A percentile compares a stretch with the other conserved stretches of the same genome.
Conservation (phyloP, 2,329 filamentous ascomycete species). For the Aspergillus spinulosporus region DNA sequence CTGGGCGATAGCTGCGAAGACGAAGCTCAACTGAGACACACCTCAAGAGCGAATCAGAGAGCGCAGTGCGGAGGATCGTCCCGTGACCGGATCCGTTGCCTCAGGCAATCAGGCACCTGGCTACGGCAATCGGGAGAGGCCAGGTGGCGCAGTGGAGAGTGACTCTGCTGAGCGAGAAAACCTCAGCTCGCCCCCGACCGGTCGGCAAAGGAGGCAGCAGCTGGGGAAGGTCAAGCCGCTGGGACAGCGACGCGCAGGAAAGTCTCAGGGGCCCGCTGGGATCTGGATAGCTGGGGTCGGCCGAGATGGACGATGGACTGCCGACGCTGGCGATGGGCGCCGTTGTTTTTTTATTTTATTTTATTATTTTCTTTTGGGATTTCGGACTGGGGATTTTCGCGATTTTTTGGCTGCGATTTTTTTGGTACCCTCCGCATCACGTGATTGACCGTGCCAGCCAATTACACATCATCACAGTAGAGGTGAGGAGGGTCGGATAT, state of each 20-base stretch:
- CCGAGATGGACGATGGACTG: constrained; percentile 20
- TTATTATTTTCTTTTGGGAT: constrained; percentile 21
- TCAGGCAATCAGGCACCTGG: constrained; percentile 9
- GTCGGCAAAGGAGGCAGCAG: constrained; percentile 14
- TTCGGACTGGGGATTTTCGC: constrained; percentile 23
- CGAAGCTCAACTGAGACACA: not conserved
- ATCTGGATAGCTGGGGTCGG: constrained; percentile 16
- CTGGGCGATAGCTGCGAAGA: constrained; percentile 8
- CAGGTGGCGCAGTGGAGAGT: constrained; percentile 15
- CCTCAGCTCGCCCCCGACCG: constrained; percentile 18
- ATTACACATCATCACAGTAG: too few relatives aligned
- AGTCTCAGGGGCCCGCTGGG: not conserved
- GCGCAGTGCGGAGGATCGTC: constrained; percentile 8
- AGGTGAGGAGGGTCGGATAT: too few relatives aligned
- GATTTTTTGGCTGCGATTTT: constrained; percentile 24
- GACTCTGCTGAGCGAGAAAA: constrained; percentile 12
- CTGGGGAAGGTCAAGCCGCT: constrained; percentile 6
- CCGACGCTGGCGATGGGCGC: constrained; percentile 24
- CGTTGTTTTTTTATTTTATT: constrained; percentile 21
- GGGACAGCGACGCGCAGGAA: not conserved
- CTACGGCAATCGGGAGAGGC: constrained; percentile 14
- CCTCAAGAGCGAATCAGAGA: constrained; percentile 4
- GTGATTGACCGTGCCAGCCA: constrained; percentile 12
- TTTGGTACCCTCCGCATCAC: constrained; percentile 16
- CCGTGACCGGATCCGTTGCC: constrained; percentile 8